Evolutionary conservation across 176 grass and related monocot species (phyloP), one percentile per base, ranked within the genome.

Genomic region (Lolium multiflorum): DNA sequence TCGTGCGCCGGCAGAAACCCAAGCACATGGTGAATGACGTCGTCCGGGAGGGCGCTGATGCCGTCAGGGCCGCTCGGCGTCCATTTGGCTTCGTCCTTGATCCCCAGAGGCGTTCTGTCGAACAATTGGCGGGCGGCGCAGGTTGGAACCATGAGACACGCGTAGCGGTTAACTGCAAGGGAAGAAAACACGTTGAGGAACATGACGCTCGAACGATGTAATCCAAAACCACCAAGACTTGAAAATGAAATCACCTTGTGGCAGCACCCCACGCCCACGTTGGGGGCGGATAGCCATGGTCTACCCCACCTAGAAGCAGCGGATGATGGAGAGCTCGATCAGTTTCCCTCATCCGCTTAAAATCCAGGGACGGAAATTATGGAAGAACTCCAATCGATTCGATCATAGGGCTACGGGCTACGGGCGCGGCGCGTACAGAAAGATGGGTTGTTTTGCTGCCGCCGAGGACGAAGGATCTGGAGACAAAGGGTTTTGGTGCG

Each of bases 31-130:
- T n/a, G 18, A 41, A 44, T 71, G 68, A 20, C 18, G 38, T 71
- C 68, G 68, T 71, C 68, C 38, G 68, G 68, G 68, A 71, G 68
- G 9, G 38, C 68, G 68, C 38, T 71, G 68, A 71, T 41, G 68
- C 38, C 39, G 38, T 71, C 68, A 1, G 38, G 68, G 68, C 38
- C 68, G 68, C 18, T 71, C 9, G 38, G 18, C 38, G 68, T 71
- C 68, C 68, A 21, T 9, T 4, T 3, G 8, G 17, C 10, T 21
- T 44, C 26, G 6, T 17, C 64, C 2, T 44, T 71, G 38, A 9
- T 71, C 68, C 68, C 18, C 18, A 0, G 1, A 71, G 37, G 68
- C 38, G 1, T 71, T 44, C 38, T 6, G 38, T 71, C 18, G 38
- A 71, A 20, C 68, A 71, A 1, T 9, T 71, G 68, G 38, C 68